Evolutionary conservation across 1,284 basidiomycete genomes (phyloP).

Genomic region (Peniophora sp.): DNA sequence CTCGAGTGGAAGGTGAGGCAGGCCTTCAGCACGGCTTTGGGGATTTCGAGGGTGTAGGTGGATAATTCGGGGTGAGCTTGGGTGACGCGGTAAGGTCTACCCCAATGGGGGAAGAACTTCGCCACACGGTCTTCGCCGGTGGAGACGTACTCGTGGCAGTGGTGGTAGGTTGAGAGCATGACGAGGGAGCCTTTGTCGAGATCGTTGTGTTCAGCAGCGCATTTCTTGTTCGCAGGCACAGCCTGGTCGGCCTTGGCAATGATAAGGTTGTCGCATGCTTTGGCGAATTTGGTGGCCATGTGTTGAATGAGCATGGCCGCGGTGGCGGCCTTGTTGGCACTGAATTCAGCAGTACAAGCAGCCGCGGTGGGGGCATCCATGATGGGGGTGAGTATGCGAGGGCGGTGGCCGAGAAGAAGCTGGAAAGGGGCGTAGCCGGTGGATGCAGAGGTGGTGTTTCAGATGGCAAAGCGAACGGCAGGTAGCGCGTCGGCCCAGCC

Average conservation of each 20-base stretch:
- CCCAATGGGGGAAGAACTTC: conserved; percentile 14
- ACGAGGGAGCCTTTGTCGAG: conserved; percentile 5
- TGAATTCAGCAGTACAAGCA: no score
- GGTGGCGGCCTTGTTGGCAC: no score
- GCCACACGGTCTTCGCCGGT: conserved; percentile 7
- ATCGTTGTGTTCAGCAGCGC: conserved; percentile 1
- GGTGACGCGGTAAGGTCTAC: conserved; percentile 11
- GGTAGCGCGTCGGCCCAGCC: conserved; percentile 24
- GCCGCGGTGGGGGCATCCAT: no score
- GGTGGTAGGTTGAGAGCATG: conserved; percentile 8
- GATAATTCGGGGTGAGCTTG: conserved; percentile 8
- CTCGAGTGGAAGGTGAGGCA: conserved; percentile 4
- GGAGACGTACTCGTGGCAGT: conserved; percentile 10
- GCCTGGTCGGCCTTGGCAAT: conserved; percentile 7
- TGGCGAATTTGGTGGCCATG: conserved; percentile 5
- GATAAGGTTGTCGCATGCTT: conserved; percentile 11
- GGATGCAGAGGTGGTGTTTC: conserved; percentile 19
- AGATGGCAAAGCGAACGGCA: conserved; percentile 24
- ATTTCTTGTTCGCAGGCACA: conserved; percentile 8
- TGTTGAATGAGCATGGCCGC: background rate
- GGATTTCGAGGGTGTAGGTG: conserved; percentile 11
- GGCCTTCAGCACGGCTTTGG: background rate
- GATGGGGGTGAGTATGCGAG: conserved; percentile 11
- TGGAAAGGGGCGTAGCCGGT: conserved; percentile 24
- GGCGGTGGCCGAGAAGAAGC: conserved; percentile 8